phyloP scores from a whole-genome alignment of 306 rosid species.

The Gynostemma pentaphyllum region DNA sequence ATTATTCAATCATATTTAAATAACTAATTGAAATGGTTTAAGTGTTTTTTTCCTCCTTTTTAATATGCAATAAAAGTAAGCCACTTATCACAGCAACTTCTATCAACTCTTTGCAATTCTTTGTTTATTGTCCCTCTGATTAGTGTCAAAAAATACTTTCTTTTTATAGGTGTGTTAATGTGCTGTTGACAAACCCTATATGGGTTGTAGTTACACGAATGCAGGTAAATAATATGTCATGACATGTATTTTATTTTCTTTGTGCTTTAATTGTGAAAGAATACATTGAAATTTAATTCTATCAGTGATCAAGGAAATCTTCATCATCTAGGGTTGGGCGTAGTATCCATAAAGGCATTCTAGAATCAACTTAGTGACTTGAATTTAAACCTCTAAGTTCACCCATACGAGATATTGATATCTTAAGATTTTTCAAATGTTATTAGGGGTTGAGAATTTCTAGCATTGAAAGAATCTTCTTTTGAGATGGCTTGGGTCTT shows the following conservation, averaged over 20 bases:
- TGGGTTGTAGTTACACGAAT: constrained; percentile 91
- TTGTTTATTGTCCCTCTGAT: constrained; percentile 6
- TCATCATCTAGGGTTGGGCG: background rate
- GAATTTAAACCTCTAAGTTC: background rate
- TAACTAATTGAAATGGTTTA: background rate
- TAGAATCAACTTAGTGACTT: background rate
- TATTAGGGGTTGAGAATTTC: background rate
- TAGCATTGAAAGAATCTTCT: background rate
- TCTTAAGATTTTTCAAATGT: background rate
- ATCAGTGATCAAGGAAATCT: background rate
- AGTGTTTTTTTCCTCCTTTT: no score
- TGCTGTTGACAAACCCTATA: constrained; percentile 82
- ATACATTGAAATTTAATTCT: background rate
- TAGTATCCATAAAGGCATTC: background rate
- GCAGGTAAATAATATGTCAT: constrained; percentile 52
- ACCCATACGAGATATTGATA: background rate
- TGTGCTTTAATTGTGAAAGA: background rate
- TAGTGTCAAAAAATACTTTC: constrained; percentile 12
- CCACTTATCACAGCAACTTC: background rate
- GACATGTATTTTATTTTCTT: background rate
- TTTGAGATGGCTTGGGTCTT: background rate
- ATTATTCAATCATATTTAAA: background rate
- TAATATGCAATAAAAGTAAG: background rate
- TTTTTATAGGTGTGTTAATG: constrained; percentile 80
- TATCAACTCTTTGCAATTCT: background rate